Evolutionary conservation across 176 grass and related monocot genomes (phyloP).

Genomic region (Ananas comosus): DNA sequence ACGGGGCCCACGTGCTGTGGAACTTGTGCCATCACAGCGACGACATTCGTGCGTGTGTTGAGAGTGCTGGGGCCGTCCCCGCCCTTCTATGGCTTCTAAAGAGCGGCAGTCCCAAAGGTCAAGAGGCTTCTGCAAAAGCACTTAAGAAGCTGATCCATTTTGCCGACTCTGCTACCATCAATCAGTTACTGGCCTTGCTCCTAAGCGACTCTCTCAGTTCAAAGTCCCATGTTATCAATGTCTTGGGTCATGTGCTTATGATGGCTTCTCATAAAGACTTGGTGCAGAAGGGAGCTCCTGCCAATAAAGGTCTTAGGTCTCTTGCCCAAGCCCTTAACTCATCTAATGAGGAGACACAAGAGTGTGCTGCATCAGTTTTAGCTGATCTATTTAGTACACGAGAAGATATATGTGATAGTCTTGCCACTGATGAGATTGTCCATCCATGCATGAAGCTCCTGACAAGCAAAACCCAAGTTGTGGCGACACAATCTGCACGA

Average conservation of each 20-base stretch:
- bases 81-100: conserved; percentile 89
- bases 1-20: conserved; percentile 76
- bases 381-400: conserved; percentile 87
- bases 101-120: conserved; percentile 46
- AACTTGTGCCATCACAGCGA: conserved; percentile 87
- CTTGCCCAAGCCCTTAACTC: conserved; percentile 74
- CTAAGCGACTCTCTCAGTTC: conserved; percentile 59
- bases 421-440: conserved; percentile 84
- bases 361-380: conserved; percentile 71
- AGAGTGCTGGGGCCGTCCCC: conserved; percentile 73
- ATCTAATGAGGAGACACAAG: conserved; percentile 76
- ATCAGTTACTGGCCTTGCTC: conserved; percentile 80
- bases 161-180: conserved; percentile 75
- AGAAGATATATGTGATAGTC: conserved; percentile 77
- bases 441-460: conserved; percentile 95
- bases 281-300: conserved; percentile 60
- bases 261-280: conserved; percentile 67
- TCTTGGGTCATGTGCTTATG: conserved; percentile 86
- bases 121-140: conserved; percentile 80
- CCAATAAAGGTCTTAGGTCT: conserved; percentile 79
- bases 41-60: conserved; percentile 92
- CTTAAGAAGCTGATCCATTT: conserved; percentile 70
- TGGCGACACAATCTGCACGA: conserved; percentile 83
- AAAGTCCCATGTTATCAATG: conserved; percentile 70
- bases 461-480: conserved; percentile 70